A percentile compares a stretch with the other conserved stretches of the same genome.
phyloP scores from a whole-genome alignment of 2,329 filamentous ascomycete species.

The Dactylellina drechsleri region DNA sequence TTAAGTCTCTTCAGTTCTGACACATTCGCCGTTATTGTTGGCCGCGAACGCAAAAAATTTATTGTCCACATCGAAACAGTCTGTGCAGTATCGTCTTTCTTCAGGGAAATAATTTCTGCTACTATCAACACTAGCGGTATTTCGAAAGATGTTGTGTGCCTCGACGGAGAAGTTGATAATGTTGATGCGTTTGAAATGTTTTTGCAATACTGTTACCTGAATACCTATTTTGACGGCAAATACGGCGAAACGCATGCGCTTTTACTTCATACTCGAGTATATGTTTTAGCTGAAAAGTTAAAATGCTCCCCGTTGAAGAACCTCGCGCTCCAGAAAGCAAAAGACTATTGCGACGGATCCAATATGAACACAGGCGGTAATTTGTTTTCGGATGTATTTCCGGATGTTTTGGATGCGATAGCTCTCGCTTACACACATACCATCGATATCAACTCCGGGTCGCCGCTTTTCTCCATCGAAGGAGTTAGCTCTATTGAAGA shows the following conservation, averaged over 20 bases:
- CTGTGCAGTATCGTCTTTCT: no score
- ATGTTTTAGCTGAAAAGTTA: slow-evolving; percentile 27
- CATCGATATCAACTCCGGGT: no score
- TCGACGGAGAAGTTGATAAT: slow-evolving; percentile 10
- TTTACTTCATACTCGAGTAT: slow-evolving; percentile 36
- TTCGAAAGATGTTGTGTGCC: neutral
- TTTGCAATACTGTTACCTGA: slow-evolving; percentile 35
- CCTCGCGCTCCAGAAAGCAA: slow-evolving; percentile 25
- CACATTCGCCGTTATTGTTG: no score
- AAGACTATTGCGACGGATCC: slow-evolving; percentile 18
- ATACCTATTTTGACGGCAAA: slow-evolving; percentile 20
- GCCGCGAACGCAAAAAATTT: no score
- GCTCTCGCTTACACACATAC: neutral
- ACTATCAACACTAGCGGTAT: no score
- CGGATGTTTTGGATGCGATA: slow-evolving; percentile 19
- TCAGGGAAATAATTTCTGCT: no score
- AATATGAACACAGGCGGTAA: neutral
- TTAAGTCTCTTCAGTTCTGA: no score
- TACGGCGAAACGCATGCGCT: slow-evolving; percentile 1
- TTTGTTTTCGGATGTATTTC: slow-evolving; percentile 19
- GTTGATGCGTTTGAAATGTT: slow-evolving; percentile 34
- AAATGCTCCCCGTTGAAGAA: slow-evolving; percentile 13
- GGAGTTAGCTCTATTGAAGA: no score
- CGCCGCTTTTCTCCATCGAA: no score
- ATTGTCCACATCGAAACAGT: no score